Evolutionary conservation across 148 eudicot genomes (phyloP), one percentile per base, ranked within the genome.

Genomic region (Dysphania ambrosioides): DNA sequence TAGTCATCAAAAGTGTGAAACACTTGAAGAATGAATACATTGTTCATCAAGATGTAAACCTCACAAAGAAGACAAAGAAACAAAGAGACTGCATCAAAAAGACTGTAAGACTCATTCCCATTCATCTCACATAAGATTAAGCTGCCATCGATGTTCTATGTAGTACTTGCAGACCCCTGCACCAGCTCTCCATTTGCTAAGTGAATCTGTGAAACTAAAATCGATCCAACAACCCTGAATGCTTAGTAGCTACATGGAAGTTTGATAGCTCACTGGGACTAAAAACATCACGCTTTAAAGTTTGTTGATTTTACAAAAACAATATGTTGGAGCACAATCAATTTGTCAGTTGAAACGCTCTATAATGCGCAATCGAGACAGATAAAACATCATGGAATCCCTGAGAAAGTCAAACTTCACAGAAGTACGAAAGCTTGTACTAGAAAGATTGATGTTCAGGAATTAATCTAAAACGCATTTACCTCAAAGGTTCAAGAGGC

Each of bases 401-500:
- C 41, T 13, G 35, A 41, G 24, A 31, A 29, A n/a, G 2, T 19
- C 4, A 13, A 49, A 23, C 38, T 36, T 57, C 53, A 11, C 19
- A 59, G 35, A 72, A 19, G 6, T n/a, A 2, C 10, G 21, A 12
- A 53, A 6, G 5, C 58, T 19, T 19, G 23, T 21, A 53, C 24
- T 31, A 16, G 21, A 47, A 57, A 26, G n/a, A 72, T 26, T 13
- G 26, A 32, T 36, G 27, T 30, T 41, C 30, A 18, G 31, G 16
- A 49, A 35, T 79, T 60, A 55, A 36, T 32, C 47, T 19, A 35
- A 35, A 35, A 30, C 61, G 38, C 60, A 49, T 41, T 56, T 71
- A 80, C 83, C 82, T 76, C 75, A 79, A 66, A 58, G 69, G 82
- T 71, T 78, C 78, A 63, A 70, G 78, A 61, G 74, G 75, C 42